Base-by-base conservation (phyloP, 116 monocot species). In the Dioscorea cayenensis region DNA sequence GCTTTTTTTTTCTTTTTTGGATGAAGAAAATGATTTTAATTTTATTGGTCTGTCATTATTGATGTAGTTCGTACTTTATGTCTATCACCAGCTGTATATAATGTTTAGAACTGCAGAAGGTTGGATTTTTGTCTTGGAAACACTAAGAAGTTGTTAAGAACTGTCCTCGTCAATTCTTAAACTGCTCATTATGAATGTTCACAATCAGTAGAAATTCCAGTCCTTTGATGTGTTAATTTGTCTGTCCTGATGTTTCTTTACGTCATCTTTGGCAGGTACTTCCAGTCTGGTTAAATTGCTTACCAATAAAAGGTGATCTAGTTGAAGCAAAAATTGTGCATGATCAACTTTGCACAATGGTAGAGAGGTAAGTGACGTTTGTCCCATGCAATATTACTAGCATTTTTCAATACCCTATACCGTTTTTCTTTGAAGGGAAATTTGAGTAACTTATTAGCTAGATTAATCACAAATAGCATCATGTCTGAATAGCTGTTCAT, bases 241-340 rank as follows among this genome's bases (percentile, higher is more conserved):
- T n/a, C 19, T 16, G n/a, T 2, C n/a, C 55, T 18, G 4, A 55
- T 14, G 19, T 19, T 55, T 3, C 55, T 16, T 16, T n/a, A 0
- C 28, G 62, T 23, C 25, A 11, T 23, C 4, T 22, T 64, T 49
- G 12, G 9, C 77, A 95, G 95, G 78, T 95, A 36, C 16, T 95
- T 76, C 92, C 95, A 69, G 89, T 82, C 70, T 95, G 95, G 95
- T 78, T 95, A 32, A 82, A 77, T 72, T 92, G 92, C 70, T 80
- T 95, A 66, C 95, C 95, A 16, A 78, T 95, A 65, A 95, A 87
- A 70, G 66, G 66, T 60, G 95, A 95, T 79, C n/a, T 92, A 59
- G 82, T 82, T 58, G 92, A 95, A 73, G 95, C 95, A 66, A 95
- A 92, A 78, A 64, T 89, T 77, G 92, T 95, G 21, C 95, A 95